Conservation (phyloP, 2,329 filamentous ascomycete species). For the Mycosphaerella sp. region DNA sequence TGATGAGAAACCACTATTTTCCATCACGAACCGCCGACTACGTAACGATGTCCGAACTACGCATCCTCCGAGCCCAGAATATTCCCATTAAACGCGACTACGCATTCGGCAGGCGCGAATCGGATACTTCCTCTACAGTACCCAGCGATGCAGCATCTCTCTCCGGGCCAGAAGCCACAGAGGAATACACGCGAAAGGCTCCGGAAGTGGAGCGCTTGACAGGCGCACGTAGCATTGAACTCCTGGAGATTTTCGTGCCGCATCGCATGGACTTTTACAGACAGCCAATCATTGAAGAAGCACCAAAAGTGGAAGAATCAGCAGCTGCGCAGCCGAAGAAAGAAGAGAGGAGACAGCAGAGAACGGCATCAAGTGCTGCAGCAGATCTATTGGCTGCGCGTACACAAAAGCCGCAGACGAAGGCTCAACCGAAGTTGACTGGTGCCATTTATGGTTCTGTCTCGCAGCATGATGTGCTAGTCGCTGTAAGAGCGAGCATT, state of each 20-base stretch:
- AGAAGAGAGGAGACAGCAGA: conserved; percentile 13
- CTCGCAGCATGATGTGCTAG: conserved; percentile 47
- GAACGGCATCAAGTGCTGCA: conserved; percentile 22
- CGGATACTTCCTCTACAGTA: conserved; percentile 1
- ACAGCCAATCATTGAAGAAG: conserved; percentile 35
- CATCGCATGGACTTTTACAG: conserved; percentile 44
- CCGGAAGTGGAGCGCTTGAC: conserved; percentile 37
- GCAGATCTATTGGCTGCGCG: conserved; percentile 30
- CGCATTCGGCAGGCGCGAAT: conserved; percentile 33
- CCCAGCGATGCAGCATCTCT: background rate
- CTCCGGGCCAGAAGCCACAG: conserved; percentile 13
- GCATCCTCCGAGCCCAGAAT: conserved; percentile 41
- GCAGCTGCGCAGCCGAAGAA: conserved; percentile 3
- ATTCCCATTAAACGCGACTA: conserved; percentile 43
- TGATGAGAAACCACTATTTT: conserved; percentile 52
- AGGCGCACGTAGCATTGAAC: conserved; percentile 40
- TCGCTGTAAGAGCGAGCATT: conserved; percentile 44
- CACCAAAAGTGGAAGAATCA: conserved; percentile 5
- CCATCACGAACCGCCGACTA: conserved; percentile 48
- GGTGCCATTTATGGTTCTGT: conserved; percentile 49
- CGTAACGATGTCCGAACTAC: conserved; percentile 41
- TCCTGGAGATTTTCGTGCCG: conserved; percentile 45
- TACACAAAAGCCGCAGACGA: conserved; percentile 11
- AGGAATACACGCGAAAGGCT: conserved; percentile 15
- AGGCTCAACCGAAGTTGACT: conserved; percentile 17